phyloP scores from a whole-genome alignment of 768 basidiomycete species.

The Daedaleopsis nitida region DNA sequence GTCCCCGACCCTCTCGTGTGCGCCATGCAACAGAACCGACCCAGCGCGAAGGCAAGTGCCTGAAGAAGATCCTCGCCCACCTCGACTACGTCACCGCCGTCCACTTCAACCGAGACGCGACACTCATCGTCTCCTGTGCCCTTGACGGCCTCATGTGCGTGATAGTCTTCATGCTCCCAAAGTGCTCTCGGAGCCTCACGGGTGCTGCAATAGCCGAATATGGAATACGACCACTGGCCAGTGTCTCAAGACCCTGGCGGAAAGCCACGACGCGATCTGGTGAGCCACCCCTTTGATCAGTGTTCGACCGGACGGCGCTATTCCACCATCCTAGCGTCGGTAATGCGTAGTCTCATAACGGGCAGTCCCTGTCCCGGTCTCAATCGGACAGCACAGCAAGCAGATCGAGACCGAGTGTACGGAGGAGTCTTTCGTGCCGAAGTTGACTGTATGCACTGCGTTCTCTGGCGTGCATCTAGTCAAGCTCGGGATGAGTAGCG shows the following conservation, averaged over 20 bases:
- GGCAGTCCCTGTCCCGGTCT: too few relatives aligned
- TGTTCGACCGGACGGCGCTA: background rate
- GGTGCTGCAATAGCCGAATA: conserved; percentile 65
- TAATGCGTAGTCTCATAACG: too few relatives aligned
- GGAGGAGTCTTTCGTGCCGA: background rate
- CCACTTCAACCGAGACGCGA: conserved; percentile 90
- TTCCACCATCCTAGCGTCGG: too few relatives aligned
- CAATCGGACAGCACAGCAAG: too few relatives aligned
- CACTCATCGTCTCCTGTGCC: conserved; percentile 88
- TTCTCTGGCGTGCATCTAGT: too few relatives aligned
- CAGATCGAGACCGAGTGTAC: background rate
- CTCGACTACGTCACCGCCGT: conserved; percentile 94
- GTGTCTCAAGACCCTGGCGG: conserved; percentile 93
- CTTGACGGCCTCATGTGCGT: conserved; percentile 93
- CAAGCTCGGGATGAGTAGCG: too few relatives aligned
- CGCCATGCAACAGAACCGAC: background rate
- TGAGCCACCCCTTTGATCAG: conserved; percentile 35
- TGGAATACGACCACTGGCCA: conserved; percentile 94
- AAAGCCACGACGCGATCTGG: conserved; percentile 86
- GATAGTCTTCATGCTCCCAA: background rate
- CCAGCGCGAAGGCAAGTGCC: conserved; percentile 62
- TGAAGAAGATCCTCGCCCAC: conserved; percentile 89
- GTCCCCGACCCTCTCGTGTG: too few relatives aligned
- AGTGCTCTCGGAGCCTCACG: background rate
- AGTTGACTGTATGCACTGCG: too few relatives aligned